Conservation (phyloP, 1,284 basidiomycete species). For the Ustilago curta region DNA sequence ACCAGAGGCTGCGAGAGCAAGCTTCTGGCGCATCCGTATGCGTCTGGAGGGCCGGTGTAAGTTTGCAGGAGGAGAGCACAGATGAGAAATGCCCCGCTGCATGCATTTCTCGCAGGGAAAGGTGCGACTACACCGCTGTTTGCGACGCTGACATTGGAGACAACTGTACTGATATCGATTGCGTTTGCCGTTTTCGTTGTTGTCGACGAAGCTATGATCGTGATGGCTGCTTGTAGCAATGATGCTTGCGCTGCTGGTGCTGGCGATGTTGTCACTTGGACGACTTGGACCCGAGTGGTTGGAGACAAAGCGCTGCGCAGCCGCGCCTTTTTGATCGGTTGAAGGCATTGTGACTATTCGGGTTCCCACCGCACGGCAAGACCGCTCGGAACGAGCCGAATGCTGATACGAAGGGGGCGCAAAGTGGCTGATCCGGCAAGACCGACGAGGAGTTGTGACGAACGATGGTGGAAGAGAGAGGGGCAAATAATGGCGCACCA, state of each 20-base stretch:
- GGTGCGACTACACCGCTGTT: slow-evolving; percentile 44
- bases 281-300: background rate
- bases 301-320: slow-evolving; percentile 4
- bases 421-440: background rate
- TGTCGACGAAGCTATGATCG: slow-evolving; percentile 16
- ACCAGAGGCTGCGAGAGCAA: slow-evolving; percentile 12
- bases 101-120: slow-evolving; percentile 46
- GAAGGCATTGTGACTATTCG: slow-evolving; percentile 2
- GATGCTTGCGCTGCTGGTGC: slow-evolving; percentile 3
- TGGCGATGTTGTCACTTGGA: slow-evolving; percentile 1
- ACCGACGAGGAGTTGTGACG: slow-evolving; percentile 5
- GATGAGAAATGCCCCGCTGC: slow-evolving; percentile 44
- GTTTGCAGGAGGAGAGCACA: slow-evolving; percentile 39
- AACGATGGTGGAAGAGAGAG: slow-evolving; percentile 5
- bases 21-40: slow-evolving; percentile 40
- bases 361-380: background rate
- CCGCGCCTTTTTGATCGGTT: background rate
- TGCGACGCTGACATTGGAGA: slow-evolving; percentile 44
- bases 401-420: background rate
- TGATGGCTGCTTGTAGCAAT: background rate
- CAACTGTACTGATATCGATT: slow-evolving; percentile 51
- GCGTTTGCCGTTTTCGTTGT: slow-evolving; percentile 31
- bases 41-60: slow-evolving; percentile 39
- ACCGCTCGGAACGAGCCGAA: slow-evolving; percentile 8
- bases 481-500: slow-evolving; percentile 1